Conservation (phyloP, 1,284 basidiomycete genomes). For the Rhodofomes roseus region DNA sequence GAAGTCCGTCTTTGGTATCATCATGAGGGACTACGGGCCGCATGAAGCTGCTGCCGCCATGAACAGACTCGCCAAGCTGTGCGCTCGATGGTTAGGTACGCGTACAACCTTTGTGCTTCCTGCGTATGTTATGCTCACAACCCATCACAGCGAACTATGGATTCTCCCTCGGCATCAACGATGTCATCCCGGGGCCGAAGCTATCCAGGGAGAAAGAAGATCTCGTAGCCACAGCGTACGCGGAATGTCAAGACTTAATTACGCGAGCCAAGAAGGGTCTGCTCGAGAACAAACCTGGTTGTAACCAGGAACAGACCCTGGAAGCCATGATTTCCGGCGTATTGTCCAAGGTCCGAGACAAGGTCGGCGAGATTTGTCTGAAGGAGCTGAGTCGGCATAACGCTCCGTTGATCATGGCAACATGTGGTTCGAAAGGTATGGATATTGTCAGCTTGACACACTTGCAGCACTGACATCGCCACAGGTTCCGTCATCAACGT, state of each 20-base stretch:
- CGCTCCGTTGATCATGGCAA: slow-evolving; percentile 98
- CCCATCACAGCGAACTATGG: slow-evolving; percentile 80
- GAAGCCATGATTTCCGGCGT: slow-evolving; percentile 95
- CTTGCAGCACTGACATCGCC: background rate
- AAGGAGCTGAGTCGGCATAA: slow-evolving; percentile 95
- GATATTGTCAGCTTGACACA: background rate
- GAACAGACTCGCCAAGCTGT: slow-evolving; percentile 95
- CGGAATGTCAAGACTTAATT: slow-evolving; percentile 85
- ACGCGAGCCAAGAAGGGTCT: slow-evolving; percentile 88
- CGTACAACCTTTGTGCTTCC: slow-evolving; percentile 13
- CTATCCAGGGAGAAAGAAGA: slow-evolving; percentile 81
- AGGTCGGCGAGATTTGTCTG: slow-evolving; percentile 98
- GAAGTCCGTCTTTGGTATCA: slow-evolving; percentile 98
- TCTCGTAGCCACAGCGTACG: slow-evolving; percentile 89
- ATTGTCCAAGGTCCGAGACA: slow-evolving; percentile 92
- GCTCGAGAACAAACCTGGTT: slow-evolving; percentile 94
- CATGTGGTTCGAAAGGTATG: slow-evolving; percentile 95
- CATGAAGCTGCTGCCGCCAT: slow-evolving; percentile 94
- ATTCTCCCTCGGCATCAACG: slow-evolving; percentile 98
- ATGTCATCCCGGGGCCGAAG: slow-evolving; percentile 92
- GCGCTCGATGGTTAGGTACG: slow-evolving; percentile 89
- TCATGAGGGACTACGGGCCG: slow-evolving; percentile 94
- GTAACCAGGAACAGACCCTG: slow-evolving; percentile 95
- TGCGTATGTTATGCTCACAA: background rate
- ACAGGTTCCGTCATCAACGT: slow-evolving; percentile 98